phyloP scores from a whole-genome alignment of 2,329 filamentous ascomycete genomes.

The Hymenoscyphus occultus region DNA sequence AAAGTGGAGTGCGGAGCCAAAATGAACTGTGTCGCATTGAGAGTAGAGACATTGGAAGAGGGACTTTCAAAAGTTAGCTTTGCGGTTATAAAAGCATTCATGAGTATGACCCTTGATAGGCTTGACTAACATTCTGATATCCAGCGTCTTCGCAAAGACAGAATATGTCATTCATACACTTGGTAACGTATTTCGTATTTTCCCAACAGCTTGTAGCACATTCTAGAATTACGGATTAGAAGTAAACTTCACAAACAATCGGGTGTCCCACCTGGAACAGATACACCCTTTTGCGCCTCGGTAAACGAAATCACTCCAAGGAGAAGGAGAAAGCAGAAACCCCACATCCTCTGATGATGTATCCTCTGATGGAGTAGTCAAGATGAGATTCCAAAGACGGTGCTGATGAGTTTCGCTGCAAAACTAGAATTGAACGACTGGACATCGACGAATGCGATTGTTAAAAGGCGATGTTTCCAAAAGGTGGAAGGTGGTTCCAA shows the following conservation, averaged over 20 bases:
- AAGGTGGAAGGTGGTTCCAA: not conserved
- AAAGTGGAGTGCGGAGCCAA: slow-evolving; percentile 37
- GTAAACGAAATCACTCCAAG: not conserved
- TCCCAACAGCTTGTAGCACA: slow-evolving; percentile 38
- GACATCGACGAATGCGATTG: slow-evolving; percentile 4
- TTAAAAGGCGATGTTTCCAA: not conserved
- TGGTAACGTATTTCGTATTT: slow-evolving; percentile 38
- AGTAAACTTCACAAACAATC: not conserved
- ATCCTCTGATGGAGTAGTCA: not conserved
- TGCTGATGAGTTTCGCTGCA: not conserved
- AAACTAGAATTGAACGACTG: slow-evolving; percentile 1
- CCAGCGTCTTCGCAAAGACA: slow-evolving; percentile 36
- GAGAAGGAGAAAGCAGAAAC: not conserved
- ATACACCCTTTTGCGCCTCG: not conserved
- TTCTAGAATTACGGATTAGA: slow-evolving; percentile 20
- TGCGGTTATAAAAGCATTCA: not conserved
- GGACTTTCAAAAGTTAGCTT: slow-evolving; percentile 27
- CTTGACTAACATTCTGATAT: slow-evolving; percentile 35
- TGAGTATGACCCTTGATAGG: not conserved
- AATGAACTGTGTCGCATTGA: slow-evolving; percentile 38
- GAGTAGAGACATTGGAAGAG: slow-evolving; percentile 39
- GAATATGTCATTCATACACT: slow-evolving; percentile 29
- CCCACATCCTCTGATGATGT: not conserved
- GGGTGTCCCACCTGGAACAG: slow-evolving; percentile 6
- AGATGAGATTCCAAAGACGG: not conserved